Base-by-base conservation (phyloP, 2,329 filamentous ascomycete genomes). In the Epichloe scottii region DNA sequence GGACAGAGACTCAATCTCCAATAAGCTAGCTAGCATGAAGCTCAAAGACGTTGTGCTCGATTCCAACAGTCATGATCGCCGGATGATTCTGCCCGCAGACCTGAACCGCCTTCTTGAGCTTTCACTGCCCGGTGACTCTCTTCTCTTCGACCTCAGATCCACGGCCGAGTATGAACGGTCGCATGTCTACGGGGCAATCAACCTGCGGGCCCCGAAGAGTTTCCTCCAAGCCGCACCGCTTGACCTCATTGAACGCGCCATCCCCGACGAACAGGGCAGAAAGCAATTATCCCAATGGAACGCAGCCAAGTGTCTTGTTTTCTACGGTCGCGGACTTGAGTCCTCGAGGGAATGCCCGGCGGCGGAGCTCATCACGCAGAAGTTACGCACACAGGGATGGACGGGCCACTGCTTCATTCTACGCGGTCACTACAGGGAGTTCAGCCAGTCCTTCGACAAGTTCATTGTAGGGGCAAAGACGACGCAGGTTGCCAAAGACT, bases 381-480 rank as follows among this genome's bases (percentile, higher is more conserved):
- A 75, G 53, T 66, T 80, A 49, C 69, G 63, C 47, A 59, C 60
- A 15, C 67, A 69, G 55, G 72, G 71, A 21, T 80, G 77, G 77
- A 54, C 56, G 0, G 77, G 77, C 2, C 69, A 71, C 40, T 73
- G 68, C 53, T 79, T 79, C 56, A 65, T 79, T 7, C 66, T 80
- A 35, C 78, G 78, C 57, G 76, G 77, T 0, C 74, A 77, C 49
- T 80, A 75, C 58, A 68, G 70, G 45, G 76, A 79, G 54, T 79
- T 79, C 54, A 75, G 74, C 15, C 66, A 67, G 26, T 75, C 73
- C 0, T 79, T 77, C 54, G 70, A 71, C 53, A 72, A 71, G 53
- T 73, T 76, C 53, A 74, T 78, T 53, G 66, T 66, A 19, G 71
- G 69, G 4, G 58, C 63, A 33, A 72, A 66, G 53, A 74, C 68